Conservation (phyloP, 768 basidiomycete genomes). For the Lactifluus volemus region DNA sequence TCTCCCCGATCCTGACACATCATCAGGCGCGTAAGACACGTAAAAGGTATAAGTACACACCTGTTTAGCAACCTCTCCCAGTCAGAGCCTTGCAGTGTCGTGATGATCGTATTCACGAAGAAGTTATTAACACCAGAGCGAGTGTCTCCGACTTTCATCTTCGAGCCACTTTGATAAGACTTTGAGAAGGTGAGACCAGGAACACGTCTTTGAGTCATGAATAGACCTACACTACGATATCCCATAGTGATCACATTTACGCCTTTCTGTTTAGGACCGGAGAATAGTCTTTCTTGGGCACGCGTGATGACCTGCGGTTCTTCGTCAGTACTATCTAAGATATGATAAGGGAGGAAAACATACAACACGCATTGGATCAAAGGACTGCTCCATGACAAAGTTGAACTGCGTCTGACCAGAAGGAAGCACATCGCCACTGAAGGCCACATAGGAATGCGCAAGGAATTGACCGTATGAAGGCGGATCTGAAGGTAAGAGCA, state of each 20-base stretch:
- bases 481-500: slow-evolving; percentile 6
- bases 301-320: slow-evolving; percentile 46
- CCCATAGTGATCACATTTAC: slow-evolving; percentile 59
- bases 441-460: slow-evolving; percentile 4
- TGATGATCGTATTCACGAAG: slow-evolving; percentile 69
- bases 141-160: slow-evolving; percentile 27
- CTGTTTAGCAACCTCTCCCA: slow-evolving; percentile 60
- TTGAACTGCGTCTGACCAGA: not conserved
- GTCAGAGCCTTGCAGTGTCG: slow-evolving; percentile 50
- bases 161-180: slow-evolving; percentile 23
- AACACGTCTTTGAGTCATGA: not conserved
- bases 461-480: slow-evolving; percentile 2
- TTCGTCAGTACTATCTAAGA: slow-evolving; percentile 21
- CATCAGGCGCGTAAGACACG: not conserved
- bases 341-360: not conserved
- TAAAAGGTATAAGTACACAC: slow-evolving; percentile 29
- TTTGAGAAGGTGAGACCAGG: slow-evolving; percentile 3
- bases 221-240: slow-evolving; percentile 44
- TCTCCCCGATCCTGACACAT: slow-evolving; percentile 58
- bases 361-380: slow-evolving; percentile 10
- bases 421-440: not conserved
- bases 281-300: slow-evolving; percentile 49
- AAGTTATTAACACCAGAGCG: slow-evolving; percentile 44
- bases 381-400: slow-evolving; percentile 4
- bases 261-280: slow-evolving; percentile 27